A percentile compares a stretch with the other conserved stretches of the same genome.
Conservation (phyloP, 305 asterid species). For the Salvia sclarea region DNA sequence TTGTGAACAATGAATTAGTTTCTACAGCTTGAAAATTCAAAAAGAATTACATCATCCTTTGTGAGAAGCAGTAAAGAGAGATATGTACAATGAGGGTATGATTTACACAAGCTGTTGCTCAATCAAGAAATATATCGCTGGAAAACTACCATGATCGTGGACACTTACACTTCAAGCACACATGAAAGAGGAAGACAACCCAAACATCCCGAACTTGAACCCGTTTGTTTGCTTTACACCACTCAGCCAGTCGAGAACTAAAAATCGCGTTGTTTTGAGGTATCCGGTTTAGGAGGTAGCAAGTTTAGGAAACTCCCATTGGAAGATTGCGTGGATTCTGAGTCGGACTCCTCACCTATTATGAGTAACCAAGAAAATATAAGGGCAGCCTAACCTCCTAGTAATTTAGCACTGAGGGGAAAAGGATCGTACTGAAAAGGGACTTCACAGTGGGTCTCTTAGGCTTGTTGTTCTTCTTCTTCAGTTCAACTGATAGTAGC, state of each 20-base stretch:
- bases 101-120: slow-evolving; percentile 59
- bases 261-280: slow-evolving; percentile 48
- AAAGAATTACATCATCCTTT: slow-evolving; percentile 42
- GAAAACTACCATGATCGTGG: too few species aligned
- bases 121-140: too few species aligned
- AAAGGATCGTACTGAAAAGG: slow-evolving; percentile 70
- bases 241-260: slow-evolving; percentile 40
- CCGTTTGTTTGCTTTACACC: too few species aligned
- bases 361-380: not conserved
- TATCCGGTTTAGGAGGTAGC: slow-evolving; percentile 59
- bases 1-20: too few species aligned
- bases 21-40: not conserved
- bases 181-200: slow-evolving; percentile 30
- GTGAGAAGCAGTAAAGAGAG: slow-evolving; percentile 33
- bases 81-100: slow-evolving; percentile 49
- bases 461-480: slow-evolving; percentile 83
- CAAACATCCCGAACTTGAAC: too few species aligned
- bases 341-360: slow-evolving; percentile 70
- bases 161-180: slow-evolving; percentile 34
- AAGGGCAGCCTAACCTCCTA: too few species aligned
- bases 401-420: too few species aligned
- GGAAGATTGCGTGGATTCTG: slow-evolving; percentile 55
- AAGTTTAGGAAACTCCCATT: slow-evolving; percentile 79
- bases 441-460: slow-evolving; percentile 92
- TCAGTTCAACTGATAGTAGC: slow-evolving; percentile 66